Conservation (phyloP, 257 asterid species). For the Euphrasia confusa region DNA sequence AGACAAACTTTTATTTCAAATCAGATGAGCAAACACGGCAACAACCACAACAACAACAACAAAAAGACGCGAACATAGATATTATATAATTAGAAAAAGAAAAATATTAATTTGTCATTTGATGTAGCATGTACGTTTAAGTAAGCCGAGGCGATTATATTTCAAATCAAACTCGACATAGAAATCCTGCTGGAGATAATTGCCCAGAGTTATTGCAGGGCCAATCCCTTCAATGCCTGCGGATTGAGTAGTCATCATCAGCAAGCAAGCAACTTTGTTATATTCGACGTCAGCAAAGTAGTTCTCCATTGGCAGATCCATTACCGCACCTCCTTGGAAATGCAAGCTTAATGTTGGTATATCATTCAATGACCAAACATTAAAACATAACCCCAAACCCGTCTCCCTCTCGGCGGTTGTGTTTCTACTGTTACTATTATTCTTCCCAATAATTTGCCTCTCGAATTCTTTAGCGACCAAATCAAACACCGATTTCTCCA, state of each 20-base stretch:
- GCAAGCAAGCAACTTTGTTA: conserved; percentile 25
- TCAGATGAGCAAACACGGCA: too few species aligned
- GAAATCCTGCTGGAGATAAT: conserved; percentile 41
- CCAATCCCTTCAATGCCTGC: not conserved
- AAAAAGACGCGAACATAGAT: too few species aligned
- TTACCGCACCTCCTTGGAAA: conserved; percentile 33
- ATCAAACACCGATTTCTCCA: conserved; percentile 28
- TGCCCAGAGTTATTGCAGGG: conserved; percentile 35
- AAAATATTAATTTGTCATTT: too few species aligned
- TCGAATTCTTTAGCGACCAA: conserved; percentile 28
- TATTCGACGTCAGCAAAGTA: conserved; percentile 21
- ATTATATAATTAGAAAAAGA: too few species aligned
- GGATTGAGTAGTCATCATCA: too few species aligned
- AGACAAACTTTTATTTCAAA: too few species aligned
- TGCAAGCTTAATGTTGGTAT: conserved; percentile 32
- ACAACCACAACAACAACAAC: too few species aligned
- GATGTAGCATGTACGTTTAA: conserved; percentile 8
- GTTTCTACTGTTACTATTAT: conserved; percentile 24
- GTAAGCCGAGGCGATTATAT: conserved; percentile 39
- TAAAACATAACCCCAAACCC: conserved; percentile 35
- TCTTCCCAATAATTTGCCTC: conserved; percentile 22
- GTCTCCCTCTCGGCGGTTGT: conserved; percentile 8
- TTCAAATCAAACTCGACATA: conserved; percentile 43
- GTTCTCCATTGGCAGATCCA: conserved; percentile 33
- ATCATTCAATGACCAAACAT: not conserved